These are phyloP conservation scores for Pyrenula aspistea DNA, from an alignment of 495 filamentous ascomycete species.

Conservation along the genomic window DNA sequence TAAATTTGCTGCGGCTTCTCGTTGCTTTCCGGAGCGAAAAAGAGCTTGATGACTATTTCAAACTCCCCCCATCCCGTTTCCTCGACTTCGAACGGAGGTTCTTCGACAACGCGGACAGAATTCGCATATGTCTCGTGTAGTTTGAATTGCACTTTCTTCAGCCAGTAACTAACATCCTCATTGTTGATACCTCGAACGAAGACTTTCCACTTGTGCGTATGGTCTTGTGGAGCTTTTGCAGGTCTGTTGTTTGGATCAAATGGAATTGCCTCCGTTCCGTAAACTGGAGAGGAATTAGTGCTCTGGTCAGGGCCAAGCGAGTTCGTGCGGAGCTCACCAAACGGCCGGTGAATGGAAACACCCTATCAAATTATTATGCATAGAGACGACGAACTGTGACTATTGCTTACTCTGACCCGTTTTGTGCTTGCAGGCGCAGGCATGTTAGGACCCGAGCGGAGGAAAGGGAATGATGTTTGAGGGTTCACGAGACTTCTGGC, in stretches of 20 bases:
- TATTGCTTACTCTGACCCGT: constrained; percentile 40
- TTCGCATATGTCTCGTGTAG: constrained; percentile 91
- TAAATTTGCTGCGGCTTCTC: constrained; percentile 89
- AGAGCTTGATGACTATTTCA: constrained; percentile 84
- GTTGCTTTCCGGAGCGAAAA: constrained; percentile 70
- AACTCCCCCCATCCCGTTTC: constrained; percentile 99
- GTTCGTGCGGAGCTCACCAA: constrained; percentile 29
- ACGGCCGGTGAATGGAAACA: constrained; percentile 62
- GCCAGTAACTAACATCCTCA: constrained; percentile 85
- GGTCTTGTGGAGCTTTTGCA: constrained; percentile 48
- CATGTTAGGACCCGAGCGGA: constrained; percentile 32
- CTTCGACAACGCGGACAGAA: constrained; percentile 64
- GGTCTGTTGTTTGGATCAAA: constrained; percentile 63
- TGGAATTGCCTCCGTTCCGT: constrained; percentile 65
- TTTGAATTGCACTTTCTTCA: constrained; percentile 95
- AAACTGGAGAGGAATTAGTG: constrained; percentile 34
- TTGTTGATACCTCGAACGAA: constrained; percentile 79
- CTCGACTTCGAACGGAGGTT: constrained; percentile 69
- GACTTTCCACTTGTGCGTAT: constrained; percentile 92
- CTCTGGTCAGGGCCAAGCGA: constrained; percentile 4
- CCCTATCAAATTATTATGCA: too few relatives aligned
- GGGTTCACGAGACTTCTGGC: too few relatives aligned
- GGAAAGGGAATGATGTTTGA: too few relatives aligned
- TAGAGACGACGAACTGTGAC: too few relatives aligned
- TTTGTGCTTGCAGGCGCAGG: constrained; percentile 43